Base-by-base conservation (phyloP, 768 basidiomycete genomes). In the Tremella fuciformis region DNA sequence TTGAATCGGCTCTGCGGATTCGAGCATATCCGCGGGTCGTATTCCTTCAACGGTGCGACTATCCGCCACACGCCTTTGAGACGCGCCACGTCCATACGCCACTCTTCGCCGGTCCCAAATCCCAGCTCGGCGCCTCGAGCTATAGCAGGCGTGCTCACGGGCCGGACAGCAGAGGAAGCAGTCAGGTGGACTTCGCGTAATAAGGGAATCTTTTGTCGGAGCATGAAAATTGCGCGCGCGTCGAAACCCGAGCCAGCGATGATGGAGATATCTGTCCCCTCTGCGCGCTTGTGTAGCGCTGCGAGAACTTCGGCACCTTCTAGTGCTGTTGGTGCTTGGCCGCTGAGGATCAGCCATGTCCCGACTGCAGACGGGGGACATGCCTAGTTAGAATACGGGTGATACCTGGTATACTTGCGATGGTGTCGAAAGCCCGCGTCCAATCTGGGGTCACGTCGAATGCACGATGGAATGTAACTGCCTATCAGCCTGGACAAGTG, bases 401-500 rank as follows among this genome's bases (percentile, higher is more conserved):
- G 16, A 66, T 55, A 0, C 55, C 57, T 7, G 50, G 18, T 37
- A 63, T 53, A 18, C n/a, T 19, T 1, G 21, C 34, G 18, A 65
- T 55, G 16, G 39, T 47, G 6, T 44, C 25, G 26, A 44, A 51
- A 8, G 60, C 53, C 41, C 34, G 15, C 24, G n/a, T 40, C 42
- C 44, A 56, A 21, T 59, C 59, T 18, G 50, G 50, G 4, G 37
- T 60, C 39, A 60, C 18, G 53, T 66, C 65, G 21, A 66, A 53
- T 4, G 65, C 65, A 7, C 65, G 61, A 24, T 66, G 65, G 37
- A 66, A 66, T 1, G 65, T 63, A 8, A 66, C 58, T 57, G 19
- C n/a, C 25, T 22, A 16, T 29, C n/a, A 34, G 26, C 34, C 29
- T 34, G 29, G 29, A 34, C 11, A 34, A 34, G n/a, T n/a, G n/a